Evolutionary conservation across 2,329 filamentous ascomycete species (phyloP).

Genomic region (Cordyceps pruinosa): DNA sequence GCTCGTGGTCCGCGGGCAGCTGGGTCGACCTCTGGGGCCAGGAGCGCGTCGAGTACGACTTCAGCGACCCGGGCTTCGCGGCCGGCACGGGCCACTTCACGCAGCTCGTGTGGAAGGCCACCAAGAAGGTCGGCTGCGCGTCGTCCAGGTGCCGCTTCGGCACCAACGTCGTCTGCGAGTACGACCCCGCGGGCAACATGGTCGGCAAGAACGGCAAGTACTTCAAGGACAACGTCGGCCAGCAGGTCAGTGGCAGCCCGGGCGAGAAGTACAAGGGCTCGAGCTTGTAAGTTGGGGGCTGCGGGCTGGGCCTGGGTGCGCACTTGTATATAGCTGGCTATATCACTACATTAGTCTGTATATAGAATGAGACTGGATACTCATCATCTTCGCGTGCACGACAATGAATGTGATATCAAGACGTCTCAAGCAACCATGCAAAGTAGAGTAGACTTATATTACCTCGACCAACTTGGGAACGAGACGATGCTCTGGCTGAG

Average conservation of each 20-base stretch:
- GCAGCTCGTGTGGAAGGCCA: constrained; percentile 64
- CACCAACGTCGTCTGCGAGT: constrained; percentile 8
- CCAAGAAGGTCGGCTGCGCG: constrained; percentile 51
- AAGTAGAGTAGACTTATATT: not conserved
- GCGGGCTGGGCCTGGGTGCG: not conserved
- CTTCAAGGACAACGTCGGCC: constrained; percentile 8
- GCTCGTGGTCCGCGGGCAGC: not conserved
- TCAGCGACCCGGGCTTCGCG: constrained; percentile 46
- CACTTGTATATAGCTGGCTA: too few species aligned
- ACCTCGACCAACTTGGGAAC: not conserved
- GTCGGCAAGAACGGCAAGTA: not conserved
- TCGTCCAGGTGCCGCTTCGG: constrained; percentile 18
- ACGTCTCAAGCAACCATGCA: too few species aligned
- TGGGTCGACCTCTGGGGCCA: constrained; percentile 9
- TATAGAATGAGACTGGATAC: not conserved
- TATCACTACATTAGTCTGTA: too few species aligned
- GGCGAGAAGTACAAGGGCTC: not conserved
- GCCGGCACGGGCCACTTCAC: constrained; percentile 64
- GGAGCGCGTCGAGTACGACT: constrained; percentile 55
- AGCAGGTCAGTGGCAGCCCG: not conserved
- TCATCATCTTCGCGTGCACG: not conserved
- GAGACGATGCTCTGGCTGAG: not conserved
- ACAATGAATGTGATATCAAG: not conserved
- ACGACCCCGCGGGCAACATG: constrained; percentile 6
- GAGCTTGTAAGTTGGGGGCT: not conserved